These are phyloP conservation scores for Mortierella sp. DNA, from an alignment of 371 early-diverging fungal genomes.

Conservation along the genomic window DNA sequence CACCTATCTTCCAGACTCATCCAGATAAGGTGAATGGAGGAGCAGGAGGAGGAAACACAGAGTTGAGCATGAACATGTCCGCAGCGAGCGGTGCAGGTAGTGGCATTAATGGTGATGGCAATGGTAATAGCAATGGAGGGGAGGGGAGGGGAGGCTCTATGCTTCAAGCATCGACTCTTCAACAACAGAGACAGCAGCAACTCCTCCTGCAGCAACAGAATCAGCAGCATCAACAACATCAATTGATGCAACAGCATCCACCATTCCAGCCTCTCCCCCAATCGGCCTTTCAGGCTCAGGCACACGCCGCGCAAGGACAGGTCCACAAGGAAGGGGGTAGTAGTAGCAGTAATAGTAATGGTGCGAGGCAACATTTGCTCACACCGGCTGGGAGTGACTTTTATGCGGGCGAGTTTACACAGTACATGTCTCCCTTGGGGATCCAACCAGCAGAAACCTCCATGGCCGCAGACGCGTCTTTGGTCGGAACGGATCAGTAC, in stretches of 20 bases:
- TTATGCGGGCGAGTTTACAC: slow-evolving; percentile 26
- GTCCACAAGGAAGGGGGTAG: not conserved
- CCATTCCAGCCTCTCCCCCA: slow-evolving; percentile 26
- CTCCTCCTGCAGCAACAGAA: slow-evolving; percentile 28
- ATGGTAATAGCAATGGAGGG: slow-evolving; percentile 1
- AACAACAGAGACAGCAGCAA: slow-evolving; percentile 40
- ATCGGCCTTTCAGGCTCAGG: not conserved
- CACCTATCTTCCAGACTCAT: slow-evolving; percentile 40
- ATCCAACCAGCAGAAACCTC: slow-evolving; percentile 22
- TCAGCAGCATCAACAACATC: slow-evolving; percentile 39
- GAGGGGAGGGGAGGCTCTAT: not conserved
- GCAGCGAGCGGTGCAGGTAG: too few species aligned
- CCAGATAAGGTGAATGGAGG: slow-evolving; percentile 14
- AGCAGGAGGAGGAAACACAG: too few species aligned
- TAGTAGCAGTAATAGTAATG: slow-evolving; percentile 20
- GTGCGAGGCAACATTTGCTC: slow-evolving; percentile 27
- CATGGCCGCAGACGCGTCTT: slow-evolving; percentile 4
- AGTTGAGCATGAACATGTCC: too few species aligned
- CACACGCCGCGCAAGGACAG: not conserved
- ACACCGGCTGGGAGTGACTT: slow-evolving; percentile 39
- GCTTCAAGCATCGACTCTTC: slow-evolving; percentile 6
- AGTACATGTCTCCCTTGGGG: slow-evolving; percentile 43
- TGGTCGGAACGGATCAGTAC: slow-evolving; percentile 29
- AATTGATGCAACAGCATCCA: slow-evolving; percentile 24
- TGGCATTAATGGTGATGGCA: too few species aligned